Percentiles rank a stretch among this genome's conserved stretches.
Evolutionary conservation across 2,329 filamentous ascomycete genomes (phyloP).

Genomic region (Xylariaceae sp.): DNA sequence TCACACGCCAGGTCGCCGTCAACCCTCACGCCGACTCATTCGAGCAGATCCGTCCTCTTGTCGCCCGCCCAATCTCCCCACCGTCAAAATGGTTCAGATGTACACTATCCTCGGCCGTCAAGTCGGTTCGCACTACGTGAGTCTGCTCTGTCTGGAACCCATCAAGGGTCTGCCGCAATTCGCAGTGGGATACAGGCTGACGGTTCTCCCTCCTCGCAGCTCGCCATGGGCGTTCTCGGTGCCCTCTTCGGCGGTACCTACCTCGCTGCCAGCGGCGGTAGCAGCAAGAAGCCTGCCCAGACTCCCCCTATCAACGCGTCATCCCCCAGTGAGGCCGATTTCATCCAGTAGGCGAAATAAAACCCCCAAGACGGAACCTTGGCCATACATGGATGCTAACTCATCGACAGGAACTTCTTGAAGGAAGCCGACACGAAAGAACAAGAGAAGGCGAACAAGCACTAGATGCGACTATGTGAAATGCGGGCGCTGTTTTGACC

Average conservation of each 20-base stretch:
- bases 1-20: slow-evolving; percentile 12
- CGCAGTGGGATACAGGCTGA: slow-evolving; percentile 14
- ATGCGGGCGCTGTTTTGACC: slow-evolving; percentile 15
- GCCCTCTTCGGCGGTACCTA: slow-evolving; percentile 46
- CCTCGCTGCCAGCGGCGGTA: slow-evolving; percentile 38
- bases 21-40: slow-evolving; percentile 18
- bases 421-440: slow-evolving; percentile 38
- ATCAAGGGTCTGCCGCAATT: not conserved
- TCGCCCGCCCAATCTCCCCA: slow-evolving; percentile 23
- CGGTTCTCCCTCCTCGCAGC: slow-evolving; percentile 33
- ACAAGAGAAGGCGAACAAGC: slow-evolving; percentile 39
- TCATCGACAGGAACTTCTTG: slow-evolving; percentile 40
- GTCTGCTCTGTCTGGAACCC: slow-evolving; percentile 26
- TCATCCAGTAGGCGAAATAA: slow-evolving; percentile 58
- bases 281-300: slow-evolving; percentile 38
- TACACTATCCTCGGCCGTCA: slow-evolving; percentile 56
- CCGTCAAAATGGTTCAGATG: slow-evolving; percentile 42
- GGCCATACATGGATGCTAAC: slow-evolving; percentile 20
- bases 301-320: slow-evolving; percentile 57
- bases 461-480: slow-evolving; percentile 30
- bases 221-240: slow-evolving; percentile 52
- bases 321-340: slow-evolving; percentile 57
- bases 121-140: slow-evolving; percentile 56
- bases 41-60: slow-evolving; percentile 17
- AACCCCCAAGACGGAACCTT: slow-evolving; percentile 7